A percentile compares a stretch with the other conserved stretches of the same genome.
phyloP scores from a whole-genome alignment of 2,329 filamentous ascomycete genomes.

The Ophiostoma ulmi region DNA sequence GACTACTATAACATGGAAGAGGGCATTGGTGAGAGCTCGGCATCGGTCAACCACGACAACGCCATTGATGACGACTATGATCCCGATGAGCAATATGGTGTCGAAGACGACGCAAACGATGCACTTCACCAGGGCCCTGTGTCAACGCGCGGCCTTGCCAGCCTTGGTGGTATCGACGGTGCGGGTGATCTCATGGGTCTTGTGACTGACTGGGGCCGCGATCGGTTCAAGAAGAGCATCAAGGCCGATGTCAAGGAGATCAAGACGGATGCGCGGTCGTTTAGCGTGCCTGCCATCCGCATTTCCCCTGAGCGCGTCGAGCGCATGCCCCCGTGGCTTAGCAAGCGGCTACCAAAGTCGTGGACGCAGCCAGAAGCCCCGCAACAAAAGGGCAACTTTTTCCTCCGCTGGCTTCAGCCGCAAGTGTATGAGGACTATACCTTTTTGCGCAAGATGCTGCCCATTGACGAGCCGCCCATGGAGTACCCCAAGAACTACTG shows the following conservation, averaged over 20 bases:
- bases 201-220: slow-evolving; percentile 29
- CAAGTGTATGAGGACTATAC: slow-evolving; percentile 56
- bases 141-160: slow-evolving; percentile 29
- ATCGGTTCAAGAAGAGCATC: slow-evolving; percentile 25
- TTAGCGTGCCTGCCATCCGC: slow-evolving; percentile 25
- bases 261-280: slow-evolving; percentile 30
- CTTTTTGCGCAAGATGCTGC: slow-evolving; percentile 45
- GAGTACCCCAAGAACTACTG: slow-evolving; percentile 40
- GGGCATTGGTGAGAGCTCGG: slow-evolving; percentile 14
- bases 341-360: background rate
- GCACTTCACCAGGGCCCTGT: slow-evolving; percentile 27
- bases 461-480: slow-evolving; percentile 10
- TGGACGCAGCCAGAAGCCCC: background rate
- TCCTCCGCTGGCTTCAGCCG: slow-evolving; percentile 54
- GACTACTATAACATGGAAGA: slow-evolving; percentile 35
- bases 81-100: slow-evolving; percentile 25
- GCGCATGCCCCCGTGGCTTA: background rate
- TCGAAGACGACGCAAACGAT: slow-evolving; percentile 40
- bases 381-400: slow-evolving; percentile 40
- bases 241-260: slow-evolving; percentile 28
- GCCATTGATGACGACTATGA: slow-evolving; percentile 6
- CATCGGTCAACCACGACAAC: background rate
- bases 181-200: slow-evolving; percentile 29
- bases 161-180: slow-evolving; percentile 32
- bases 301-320: slow-evolving; percentile 1